Base-by-base conservation (phyloP, 441 rosid species). In the Geranium incanum region DNA sequence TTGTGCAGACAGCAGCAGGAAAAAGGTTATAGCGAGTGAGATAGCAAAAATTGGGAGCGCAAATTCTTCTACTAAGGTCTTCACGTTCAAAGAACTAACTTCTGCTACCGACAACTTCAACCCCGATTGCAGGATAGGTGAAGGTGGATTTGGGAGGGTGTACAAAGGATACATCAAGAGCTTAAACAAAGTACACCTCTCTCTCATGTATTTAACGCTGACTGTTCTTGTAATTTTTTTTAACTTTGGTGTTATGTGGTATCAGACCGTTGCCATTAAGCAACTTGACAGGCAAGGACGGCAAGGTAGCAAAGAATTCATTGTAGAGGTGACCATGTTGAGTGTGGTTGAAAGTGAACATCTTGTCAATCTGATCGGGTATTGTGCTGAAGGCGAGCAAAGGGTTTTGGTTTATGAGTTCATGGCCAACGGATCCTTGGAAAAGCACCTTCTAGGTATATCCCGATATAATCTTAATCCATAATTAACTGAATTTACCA, bases 81-180 rank as follows among this genome's bases (percentile, higher is more conserved):
- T 80, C 81, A 80, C 80, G 21, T 82, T 79, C 75, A 72, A 72
- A 74, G 87, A 86, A 23, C 76, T 86, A 16, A 72, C 68, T 43
- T 70, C 67, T 68, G 86, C 86, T 18, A 86, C 89, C 0, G 80
- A 84, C 13, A 78, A 86, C 73, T 86, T 82, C 81, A 78, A 81
- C 73, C 80, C 74, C 72, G 75, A 73, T 43, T 78, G 76, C 77
- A 71, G 80, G 75, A 70, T 84, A 18, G 86, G 86, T 0, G 84
- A 84, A 82, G 89, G 89, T 52, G 87, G 89, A 68, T 84, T 84
- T 1, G 89, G 89, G 50, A 75, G 84, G 41, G 85, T 86, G 23
- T 86, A 82, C 72, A 82, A 76, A 78, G 89, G 87, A 63, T 84
- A 79, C 67, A 80, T 86, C 39, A 71, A 65, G 23, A 76, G 69